Percentiles rank a stretch among this genome's conserved stretches.
Evolutionary conservation across 2,329 filamentous ascomycete genomes (phyloP).

Genomic region (Apiospora malaysiana): DNA sequence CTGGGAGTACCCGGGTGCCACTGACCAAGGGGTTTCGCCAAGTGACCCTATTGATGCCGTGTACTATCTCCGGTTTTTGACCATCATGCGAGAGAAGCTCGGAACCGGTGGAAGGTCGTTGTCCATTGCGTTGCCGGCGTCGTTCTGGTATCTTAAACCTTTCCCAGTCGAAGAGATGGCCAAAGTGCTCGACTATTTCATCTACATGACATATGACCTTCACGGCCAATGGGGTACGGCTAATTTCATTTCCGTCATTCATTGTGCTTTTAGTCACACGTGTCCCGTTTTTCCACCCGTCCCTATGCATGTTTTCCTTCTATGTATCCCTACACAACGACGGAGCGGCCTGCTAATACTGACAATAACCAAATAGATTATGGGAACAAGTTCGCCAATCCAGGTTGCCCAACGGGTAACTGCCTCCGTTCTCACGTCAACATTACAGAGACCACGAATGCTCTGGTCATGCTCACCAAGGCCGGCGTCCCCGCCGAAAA

Average conservation of each 20-base stretch:
- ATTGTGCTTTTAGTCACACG: too few relatives aligned
- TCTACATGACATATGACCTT: conserved; percentile 45
- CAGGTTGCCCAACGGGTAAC: conserved; percentile 28
- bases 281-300: too few relatives aligned
- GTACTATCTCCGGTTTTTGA: conserved; percentile 28
- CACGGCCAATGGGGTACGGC: conserved; percentile 39
- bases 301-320: too few relatives aligned
- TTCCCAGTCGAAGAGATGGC: conserved; percentile 44
- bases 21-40: conserved; percentile 8
- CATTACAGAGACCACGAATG: not conserved
- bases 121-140: conserved; percentile 46
- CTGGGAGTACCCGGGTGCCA: conserved; percentile 23
- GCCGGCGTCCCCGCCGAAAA: not conserved
- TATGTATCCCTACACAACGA: too few relatives aligned
- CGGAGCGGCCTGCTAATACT: too few relatives aligned
- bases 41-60: conserved; percentile 24
- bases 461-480: conserved; percentile 9
- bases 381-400: conserved; percentile 7
- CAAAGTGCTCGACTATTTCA: conserved; percentile 40
- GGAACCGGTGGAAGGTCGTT: conserved; percentile 33
- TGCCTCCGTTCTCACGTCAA: conserved; percentile 38
- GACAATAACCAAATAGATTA: too few relatives aligned
- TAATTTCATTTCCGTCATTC: too few relatives aligned
- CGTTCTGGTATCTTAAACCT: conserved; percentile 46
- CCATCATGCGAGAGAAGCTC: conserved; percentile 25